phyloP scores from a whole-genome alignment of 1,139 yeast species.

The Yamadazyma dendronema region DNA sequence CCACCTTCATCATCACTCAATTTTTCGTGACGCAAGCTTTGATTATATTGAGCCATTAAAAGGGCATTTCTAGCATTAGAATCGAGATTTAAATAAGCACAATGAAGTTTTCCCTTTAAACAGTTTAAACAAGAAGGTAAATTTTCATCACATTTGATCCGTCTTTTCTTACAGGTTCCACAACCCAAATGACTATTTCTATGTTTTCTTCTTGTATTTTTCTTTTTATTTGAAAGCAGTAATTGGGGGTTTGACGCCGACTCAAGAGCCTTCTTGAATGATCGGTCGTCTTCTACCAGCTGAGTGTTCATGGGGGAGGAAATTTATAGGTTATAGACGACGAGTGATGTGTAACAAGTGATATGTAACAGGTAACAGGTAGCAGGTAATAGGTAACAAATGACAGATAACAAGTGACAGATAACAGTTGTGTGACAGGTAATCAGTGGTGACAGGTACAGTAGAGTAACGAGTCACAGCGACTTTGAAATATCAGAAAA shows the following conservation, averaged over 20 bases:
- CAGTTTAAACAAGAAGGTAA: constrained; percentile 63
- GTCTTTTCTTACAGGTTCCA: constrained; percentile 63
- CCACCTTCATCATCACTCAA: constrained; percentile 16
- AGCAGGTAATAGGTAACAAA: too few relatives aligned
- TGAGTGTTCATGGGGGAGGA: constrained; percentile 2
- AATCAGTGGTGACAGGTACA: too few relatives aligned
- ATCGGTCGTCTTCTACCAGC: constrained; percentile 12
- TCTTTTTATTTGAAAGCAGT: constrained; percentile 23
- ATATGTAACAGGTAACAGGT: too few relatives aligned
- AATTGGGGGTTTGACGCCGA: constrained; percentile 18
- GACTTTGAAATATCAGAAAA: too few relatives aligned
- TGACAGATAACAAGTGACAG: too few relatives aligned
- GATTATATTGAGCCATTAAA: constrained; percentile 51
- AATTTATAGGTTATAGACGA: too few relatives aligned
- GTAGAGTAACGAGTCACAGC: too few relatives aligned
- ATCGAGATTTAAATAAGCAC: constrained; percentile 54
- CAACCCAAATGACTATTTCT: constrained; percentile 64
- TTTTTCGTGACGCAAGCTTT: constrained; percentile 36
- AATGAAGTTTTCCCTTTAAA: constrained; percentile 53
- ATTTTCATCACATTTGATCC: constrained; percentile 67
- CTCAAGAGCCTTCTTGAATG: constrained; percentile 17
- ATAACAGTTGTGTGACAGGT: too few relatives aligned
- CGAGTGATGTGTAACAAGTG: too few relatives aligned
- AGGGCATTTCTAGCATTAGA: constrained; percentile 50
- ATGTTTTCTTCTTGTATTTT: constrained; percentile 58